Evolutionary conservation across 1,284 basidiomycete species (phyloP).

Genomic region (Tausonia pullulans): DNA sequence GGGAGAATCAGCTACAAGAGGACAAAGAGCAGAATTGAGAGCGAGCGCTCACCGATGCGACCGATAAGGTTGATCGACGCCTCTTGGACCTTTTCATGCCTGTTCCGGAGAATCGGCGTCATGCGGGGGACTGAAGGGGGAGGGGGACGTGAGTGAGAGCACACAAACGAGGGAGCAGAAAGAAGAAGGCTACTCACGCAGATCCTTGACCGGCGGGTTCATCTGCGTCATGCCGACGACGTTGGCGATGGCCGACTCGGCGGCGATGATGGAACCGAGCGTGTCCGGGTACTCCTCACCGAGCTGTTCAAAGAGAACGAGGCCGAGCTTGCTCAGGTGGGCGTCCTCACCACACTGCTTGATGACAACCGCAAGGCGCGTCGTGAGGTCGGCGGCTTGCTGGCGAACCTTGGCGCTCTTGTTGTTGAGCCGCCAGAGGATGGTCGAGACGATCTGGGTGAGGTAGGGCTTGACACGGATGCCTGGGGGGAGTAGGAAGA

Average conservation of each 20-base stretch:
- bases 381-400: slow-evolving; percentile 94
- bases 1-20: slow-evolving; percentile 10
- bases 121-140: slow-evolving; percentile 73
- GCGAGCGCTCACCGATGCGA: slow-evolving; percentile 60
- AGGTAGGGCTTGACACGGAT: slow-evolving; percentile 98
- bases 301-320: slow-evolving; percentile 95
- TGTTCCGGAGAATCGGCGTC: slow-evolving; percentile 97
- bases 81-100: slow-evolving; percentile 99
- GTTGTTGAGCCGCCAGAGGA: slow-evolving; percentile 98
- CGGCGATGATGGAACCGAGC: slow-evolving; percentile 94
- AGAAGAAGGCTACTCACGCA: slow-evolving; percentile 49
- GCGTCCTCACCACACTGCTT: slow-evolving; percentile 98
- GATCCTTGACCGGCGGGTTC: slow-evolving; percentile 98
- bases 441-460: slow-evolving; percentile 98
- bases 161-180: slow-evolving; percentile 11
- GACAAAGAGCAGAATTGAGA: neutral
- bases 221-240: slow-evolving; percentile 99
- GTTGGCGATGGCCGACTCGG: slow-evolving; percentile 96
- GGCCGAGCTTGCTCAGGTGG: slow-evolving; percentile 86
- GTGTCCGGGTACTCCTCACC: slow-evolving; percentile 99
- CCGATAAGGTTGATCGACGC: slow-evolving; percentile 99
- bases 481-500: slow-evolving; percentile 37
- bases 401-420: slow-evolving; percentile 98
- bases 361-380: slow-evolving; percentile 89
- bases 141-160: neutral